Conservation (phyloP, 2,329 filamentous ascomycete species). For the Cercospora sp. region DNA sequence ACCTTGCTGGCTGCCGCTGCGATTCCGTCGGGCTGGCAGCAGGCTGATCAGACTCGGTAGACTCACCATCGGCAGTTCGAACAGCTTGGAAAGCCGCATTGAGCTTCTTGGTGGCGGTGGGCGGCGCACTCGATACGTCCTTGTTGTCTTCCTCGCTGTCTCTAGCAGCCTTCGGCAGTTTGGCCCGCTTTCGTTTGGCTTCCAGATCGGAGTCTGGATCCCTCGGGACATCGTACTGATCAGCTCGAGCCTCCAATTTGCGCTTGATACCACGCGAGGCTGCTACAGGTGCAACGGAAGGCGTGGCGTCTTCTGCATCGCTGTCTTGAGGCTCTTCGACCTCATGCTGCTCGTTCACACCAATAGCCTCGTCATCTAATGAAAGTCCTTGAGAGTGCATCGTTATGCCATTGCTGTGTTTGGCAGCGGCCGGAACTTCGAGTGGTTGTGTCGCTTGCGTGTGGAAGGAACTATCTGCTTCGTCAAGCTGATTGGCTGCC, state of each 20-base stretch:
- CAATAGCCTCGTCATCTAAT: neutral
- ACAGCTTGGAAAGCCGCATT: neutral
- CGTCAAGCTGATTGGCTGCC: neutral
- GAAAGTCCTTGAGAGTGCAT: too few relatives aligned
- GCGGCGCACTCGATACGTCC: neutral
- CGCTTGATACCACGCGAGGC: conserved; percentile 3
- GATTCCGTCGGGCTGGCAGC: neutral
- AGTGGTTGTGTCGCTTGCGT: neutral
- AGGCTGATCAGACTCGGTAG: neutral
- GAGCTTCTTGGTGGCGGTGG: neutral
- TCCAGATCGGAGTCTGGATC: neutral
- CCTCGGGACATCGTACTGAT: conserved; percentile 8
- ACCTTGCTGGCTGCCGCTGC: neutral
- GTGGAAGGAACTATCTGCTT: neutral
- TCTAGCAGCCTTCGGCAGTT: neutral
- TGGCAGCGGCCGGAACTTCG: neutral
- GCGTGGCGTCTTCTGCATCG: neutral
- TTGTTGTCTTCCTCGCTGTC: neutral
- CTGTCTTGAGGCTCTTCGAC: neutral
- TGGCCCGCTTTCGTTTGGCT: neutral
- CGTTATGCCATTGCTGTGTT: neutral
- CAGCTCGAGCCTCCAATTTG: conserved; percentile 1
- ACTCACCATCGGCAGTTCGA: neutral
- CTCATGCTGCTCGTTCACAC: neutral
- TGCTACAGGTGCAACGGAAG: neutral